Evolutionary conservation across 306 rosid species (phyloP), one percentile per base, ranked within the genome.

Genomic region (Corylus avellana): DNA sequence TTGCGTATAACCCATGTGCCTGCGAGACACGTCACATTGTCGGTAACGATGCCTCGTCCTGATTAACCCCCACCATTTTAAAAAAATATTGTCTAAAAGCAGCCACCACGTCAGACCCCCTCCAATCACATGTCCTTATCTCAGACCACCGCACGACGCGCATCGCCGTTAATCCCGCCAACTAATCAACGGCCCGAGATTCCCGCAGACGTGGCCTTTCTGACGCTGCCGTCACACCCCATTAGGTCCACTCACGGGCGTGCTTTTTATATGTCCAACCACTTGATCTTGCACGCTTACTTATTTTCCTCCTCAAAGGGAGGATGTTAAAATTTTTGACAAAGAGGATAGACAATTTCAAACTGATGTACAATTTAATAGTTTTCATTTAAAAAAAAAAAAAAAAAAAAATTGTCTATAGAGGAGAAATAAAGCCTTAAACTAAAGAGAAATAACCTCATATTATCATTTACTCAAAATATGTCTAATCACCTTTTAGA

Each of bases 11-110:
- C 59, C 73, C 77, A 70, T 84, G 84, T 56, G 84, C 68, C 57
- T 70, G 18, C 50, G 4, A 6, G 79, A 76, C 89, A 86, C 88
- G 92, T 90, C 89, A 90, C 49, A 16, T 27, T 86, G 88, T 81
- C 80, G 77, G 84, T 35, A 47, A 68, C 49, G 70, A 61, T 80
- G 58, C 64, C 72, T 44, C 77, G 73, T 63, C 55, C 64, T 17
- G 37, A 55, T 70, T 73, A 39, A 63, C 53, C 77, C 73, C 48
- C 80, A 27, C 80, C 77, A 62, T 18, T 62, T 10, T 1, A 32
- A 7, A 47, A 1, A 37, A 68, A 77, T 46, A 22, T 25, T 55
- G 47, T 77, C 4, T 16, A 37, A 80, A 62, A 9, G 37, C 56
- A 20, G 72, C 12, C 49, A 77, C 91, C 90, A 84, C 90, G 82